Conservation (phyloP, 306 rosid genomes). For the Castanea crenata region DNA sequence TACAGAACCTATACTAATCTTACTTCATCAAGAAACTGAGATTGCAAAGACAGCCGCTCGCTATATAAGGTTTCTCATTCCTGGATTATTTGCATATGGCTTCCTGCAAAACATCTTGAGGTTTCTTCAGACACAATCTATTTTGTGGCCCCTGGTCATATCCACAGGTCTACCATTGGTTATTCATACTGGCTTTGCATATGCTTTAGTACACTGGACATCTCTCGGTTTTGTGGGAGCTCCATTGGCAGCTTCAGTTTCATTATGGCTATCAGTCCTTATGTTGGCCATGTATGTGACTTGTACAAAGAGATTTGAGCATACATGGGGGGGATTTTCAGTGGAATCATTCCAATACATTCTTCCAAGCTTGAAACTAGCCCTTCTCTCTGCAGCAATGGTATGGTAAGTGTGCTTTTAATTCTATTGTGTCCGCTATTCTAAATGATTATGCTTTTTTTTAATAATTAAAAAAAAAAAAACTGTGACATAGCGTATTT, state of each 20-base stretch:
- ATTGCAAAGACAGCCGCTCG: slow-evolving; percentile 53
- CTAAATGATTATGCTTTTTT: background rate
- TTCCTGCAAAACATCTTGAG: slow-evolving; percentile 67
- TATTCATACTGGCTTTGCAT: slow-evolving; percentile 46
- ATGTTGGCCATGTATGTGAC: slow-evolving; percentile 36
- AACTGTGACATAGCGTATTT: background rate
- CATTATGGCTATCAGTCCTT: slow-evolving; percentile 59
- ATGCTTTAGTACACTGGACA: slow-evolving; percentile 50
- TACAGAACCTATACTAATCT: slow-evolving; percentile 53
- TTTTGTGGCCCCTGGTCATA: slow-evolving; percentile 41
- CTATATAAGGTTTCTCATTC: slow-evolving; percentile 57
- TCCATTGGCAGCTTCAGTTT: slow-evolving; percentile 60
- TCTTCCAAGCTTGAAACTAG: slow-evolving; percentile 49
- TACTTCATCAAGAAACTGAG: slow-evolving; percentile 62
- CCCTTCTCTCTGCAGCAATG: slow-evolving; percentile 76
- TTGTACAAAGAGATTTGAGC: slow-evolving; percentile 39
- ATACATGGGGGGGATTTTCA: slow-evolving; percentile 79
- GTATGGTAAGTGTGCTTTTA: slow-evolving; percentile 54
- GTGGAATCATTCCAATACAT: slow-evolving; percentile 37
- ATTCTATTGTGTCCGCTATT: background rate
- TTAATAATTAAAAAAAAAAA: background rate
- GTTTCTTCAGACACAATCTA: slow-evolving; percentile 73
- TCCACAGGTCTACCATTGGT: slow-evolving; percentile 47
- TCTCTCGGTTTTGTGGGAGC: slow-evolving; percentile 56
- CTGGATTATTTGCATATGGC: slow-evolving; percentile 65